Evolutionary conservation across 345 rosid species (phyloP).

Genomic region (Excoecaria agallocha): DNA sequence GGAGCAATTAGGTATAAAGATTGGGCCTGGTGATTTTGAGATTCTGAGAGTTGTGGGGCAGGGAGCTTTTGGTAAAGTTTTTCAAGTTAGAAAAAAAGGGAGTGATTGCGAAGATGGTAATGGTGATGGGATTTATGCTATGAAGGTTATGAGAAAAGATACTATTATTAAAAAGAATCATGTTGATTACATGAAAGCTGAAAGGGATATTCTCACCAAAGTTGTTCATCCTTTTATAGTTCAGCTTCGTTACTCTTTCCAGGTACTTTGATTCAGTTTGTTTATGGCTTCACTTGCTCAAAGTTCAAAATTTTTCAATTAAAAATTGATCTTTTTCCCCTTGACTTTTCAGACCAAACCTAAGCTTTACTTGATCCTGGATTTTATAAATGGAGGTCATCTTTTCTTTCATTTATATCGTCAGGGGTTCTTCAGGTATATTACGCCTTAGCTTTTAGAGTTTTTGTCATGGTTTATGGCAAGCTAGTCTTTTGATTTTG

Average conservation of each 20-base stretch:
- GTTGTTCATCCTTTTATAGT: constrained; percentile 67
- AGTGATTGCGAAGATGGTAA: constrained; percentile 6
- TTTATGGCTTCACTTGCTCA: not conserved
- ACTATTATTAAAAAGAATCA: constrained; percentile 66
- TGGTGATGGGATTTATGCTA: constrained; percentile 63
- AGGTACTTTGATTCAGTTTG: constrained; percentile 33
- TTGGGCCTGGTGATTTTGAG: constrained; percentile 64
- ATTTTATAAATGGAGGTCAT: constrained; percentile 73
- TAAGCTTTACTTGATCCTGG: constrained; percentile 69
- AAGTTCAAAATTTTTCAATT: not conserved
- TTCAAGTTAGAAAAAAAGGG: constrained; percentile 52
- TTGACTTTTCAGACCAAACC: constrained; percentile 54
- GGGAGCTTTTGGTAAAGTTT: constrained; percentile 75
- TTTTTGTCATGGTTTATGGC: not conserved
- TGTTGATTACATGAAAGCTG: constrained; percentile 75
- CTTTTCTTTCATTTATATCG: constrained; percentile 71
- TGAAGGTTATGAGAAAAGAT: constrained; percentile 76
- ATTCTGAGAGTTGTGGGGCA: constrained; percentile 61
- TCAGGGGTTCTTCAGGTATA: constrained; percentile 66
- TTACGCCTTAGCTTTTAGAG: not conserved
- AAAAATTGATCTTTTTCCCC: not conserved
- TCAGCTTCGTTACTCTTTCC: constrained; percentile 73
- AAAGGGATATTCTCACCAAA: constrained; percentile 69
- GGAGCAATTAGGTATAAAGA: constrained; percentile 15
- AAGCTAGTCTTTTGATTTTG: constrained; percentile 17